Percentiles rank a stretch among this genome's conserved stretches.
Evolutionary conservation across 352 stramenopile species (phyloP).

Genomic region (Globisporangium ultimum): DNA sequence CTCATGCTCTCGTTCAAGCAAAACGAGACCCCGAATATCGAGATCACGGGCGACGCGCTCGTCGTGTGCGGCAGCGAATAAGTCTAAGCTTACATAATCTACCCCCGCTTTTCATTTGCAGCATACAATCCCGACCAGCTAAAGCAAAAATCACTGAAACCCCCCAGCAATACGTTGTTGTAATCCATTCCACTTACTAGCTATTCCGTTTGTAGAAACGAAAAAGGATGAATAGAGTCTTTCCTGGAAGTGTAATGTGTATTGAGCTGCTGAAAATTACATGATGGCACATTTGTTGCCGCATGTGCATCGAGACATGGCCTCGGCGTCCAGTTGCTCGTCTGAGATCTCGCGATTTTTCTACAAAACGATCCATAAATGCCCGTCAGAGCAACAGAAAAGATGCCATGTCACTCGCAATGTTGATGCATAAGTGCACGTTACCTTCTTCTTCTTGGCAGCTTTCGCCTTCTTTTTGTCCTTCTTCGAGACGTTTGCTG

Average conservation of each 20-base stretch:
- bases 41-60: constrained; percentile 71
- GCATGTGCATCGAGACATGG: constrained; percentile 67
- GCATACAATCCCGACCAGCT: no score
- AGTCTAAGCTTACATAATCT: background rate
- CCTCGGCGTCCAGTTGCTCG: constrained; percentile 50
- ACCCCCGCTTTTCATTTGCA: background rate
- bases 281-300: constrained; percentile 59
- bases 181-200: background rate
- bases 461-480: constrained; percentile 16
- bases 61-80: constrained; percentile 29
- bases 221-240: no score
- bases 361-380: background rate
- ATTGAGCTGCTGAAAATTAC: constrained; percentile 24
- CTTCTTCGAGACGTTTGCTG: constrained; percentile 13
- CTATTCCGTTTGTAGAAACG: background rate
- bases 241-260: background rate
- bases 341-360: constrained; percentile 16
- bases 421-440: no score
- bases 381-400: no score
- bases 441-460: constrained; percentile 14
- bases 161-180: background rate
- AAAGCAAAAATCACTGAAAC: no score
- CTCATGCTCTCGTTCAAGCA: constrained; percentile 87
- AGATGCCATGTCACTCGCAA: no score
- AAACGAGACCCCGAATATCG: constrained; percentile 72